Percentiles rank a stretch among this genome's conserved stretches.
Evolutionary conservation across 495 filamentous ascomycete genomes (phyloP).

Genomic region (Penicillium cinerascens): DNA sequence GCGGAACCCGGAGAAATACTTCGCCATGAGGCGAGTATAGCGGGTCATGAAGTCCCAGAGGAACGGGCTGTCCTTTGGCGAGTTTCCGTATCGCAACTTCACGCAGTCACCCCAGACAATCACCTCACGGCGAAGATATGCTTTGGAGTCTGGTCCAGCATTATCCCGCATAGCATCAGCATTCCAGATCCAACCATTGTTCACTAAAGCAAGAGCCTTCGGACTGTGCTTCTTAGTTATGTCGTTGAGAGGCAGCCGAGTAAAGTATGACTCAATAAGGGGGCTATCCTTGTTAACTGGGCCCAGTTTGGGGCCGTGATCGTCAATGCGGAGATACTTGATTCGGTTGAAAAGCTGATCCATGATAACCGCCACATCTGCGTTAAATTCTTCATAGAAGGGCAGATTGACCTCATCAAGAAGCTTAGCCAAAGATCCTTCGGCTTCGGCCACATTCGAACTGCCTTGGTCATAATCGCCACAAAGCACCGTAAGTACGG

Average conservation of each 20-base stretch:
- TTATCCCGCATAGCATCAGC: constrained; percentile 92
- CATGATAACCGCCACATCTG: constrained; percentile 74
- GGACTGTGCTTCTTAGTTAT: constrained; percentile 71
- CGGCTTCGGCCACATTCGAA: constrained; percentile 35
- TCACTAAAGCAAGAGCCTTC: constrained; percentile 77
- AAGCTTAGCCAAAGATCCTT: constrained; percentile 53
- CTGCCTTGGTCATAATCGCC: constrained; percentile 59
- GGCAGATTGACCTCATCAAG: constrained; percentile 83
- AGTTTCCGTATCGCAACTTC: constrained; percentile 85
- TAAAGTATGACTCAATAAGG: constrained; percentile 95
- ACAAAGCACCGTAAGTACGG: constrained; percentile 62
- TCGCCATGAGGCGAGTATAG: constrained; percentile 90
- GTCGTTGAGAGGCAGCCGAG: constrained; percentile 77
- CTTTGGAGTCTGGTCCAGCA: constrained; percentile 80
- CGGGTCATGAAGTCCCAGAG: constrained; percentile 94
- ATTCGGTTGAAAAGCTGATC: constrained; percentile 91
- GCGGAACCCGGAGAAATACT: constrained; percentile 91
- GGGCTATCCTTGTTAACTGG: constrained; percentile 71
- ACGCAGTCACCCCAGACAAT: constrained; percentile 99
- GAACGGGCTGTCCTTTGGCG: constrained; percentile 82
- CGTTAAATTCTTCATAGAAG: constrained; percentile 88
- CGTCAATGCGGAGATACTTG: constrained; percentile 88
- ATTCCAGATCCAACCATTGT: constrained; percentile 99
- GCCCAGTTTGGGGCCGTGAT: constrained; percentile 84
- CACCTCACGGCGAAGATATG: constrained; percentile 89